A percentile compares a stretch with the other conserved stretches of the same genome.
These are phyloP conservation scores for Haplosporangium sp. DNA, from an alignment of 371 early-diverging fungal genomes.

Conservation along the genomic window DNA sequence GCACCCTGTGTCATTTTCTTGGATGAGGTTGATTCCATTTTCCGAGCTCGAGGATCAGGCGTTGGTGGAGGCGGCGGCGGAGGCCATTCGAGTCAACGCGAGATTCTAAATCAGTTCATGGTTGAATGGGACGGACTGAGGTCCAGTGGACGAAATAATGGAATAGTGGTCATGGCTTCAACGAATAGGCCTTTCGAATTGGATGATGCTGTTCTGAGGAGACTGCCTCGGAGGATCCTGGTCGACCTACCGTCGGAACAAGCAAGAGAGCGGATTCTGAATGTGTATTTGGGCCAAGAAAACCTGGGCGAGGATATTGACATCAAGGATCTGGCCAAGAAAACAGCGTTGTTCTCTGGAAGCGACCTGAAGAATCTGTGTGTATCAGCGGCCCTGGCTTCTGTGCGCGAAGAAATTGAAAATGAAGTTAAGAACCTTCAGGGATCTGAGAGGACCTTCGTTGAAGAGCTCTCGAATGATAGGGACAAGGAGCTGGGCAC, in stretches of 20 bases:
- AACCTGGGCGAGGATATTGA: constrained; percentile 62
- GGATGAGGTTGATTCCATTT: constrained; percentile 98
- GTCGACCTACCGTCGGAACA: constrained; percentile 91
- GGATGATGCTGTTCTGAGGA: constrained; percentile 97
- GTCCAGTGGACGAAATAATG: constrained; percentile 73
- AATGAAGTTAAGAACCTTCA: constrained; percentile 44
- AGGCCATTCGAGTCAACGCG: constrained; percentile 69
- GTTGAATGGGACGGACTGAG: constrained; percentile 96
- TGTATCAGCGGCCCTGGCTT: constrained; percentile 89
- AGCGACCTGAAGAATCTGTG: constrained; percentile 98
- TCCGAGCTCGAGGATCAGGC: constrained; percentile 83
- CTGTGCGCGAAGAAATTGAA: constrained; percentile 70
- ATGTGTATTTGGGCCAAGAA: constrained; percentile 84
- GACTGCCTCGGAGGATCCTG: constrained; percentile 94
- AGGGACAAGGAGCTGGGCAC: constrained; percentile 22
- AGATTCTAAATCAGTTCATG: constrained; percentile 97
- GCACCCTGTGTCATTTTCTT: constrained; percentile 98
- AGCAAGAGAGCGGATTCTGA: constrained; percentile 86
- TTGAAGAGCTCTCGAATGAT: not conserved
- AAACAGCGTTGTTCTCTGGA: constrained; percentile 90
- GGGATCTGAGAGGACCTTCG: not conserved
- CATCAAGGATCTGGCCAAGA: constrained; percentile 70
- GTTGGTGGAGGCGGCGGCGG: constrained; percentile 63
- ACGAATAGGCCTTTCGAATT: constrained; percentile 98
- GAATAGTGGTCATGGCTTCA: constrained; percentile 92